Conservation (phyloP, 768 basidiomycete genomes). For the Suillus brevipes region DNA sequence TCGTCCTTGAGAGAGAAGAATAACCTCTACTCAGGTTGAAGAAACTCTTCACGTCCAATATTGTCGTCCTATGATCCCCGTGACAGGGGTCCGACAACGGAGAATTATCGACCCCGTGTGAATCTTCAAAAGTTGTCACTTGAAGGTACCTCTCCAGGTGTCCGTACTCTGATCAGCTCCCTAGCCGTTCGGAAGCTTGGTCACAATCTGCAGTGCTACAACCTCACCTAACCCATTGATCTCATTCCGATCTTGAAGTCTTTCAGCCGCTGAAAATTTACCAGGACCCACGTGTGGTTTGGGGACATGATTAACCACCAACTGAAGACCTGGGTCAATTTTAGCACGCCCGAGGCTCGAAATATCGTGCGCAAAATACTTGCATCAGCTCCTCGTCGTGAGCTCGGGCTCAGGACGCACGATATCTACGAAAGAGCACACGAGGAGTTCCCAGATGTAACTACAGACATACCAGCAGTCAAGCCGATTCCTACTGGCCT, state of each 20-base stretch:
- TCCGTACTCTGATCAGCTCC: not conserved
- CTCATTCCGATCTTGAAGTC: not conserved
- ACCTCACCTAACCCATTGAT: not conserved
- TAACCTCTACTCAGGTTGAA: too few species aligned
- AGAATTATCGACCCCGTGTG: not conserved
- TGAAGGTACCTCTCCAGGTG: not conserved
- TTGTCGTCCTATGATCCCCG: not conserved
- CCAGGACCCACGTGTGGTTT: not conserved
- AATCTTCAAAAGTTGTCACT: not conserved
- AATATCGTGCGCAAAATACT: conserved; percentile 12
- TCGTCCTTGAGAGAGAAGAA: too few species aligned
- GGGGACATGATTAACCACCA: conserved; percentile 1
- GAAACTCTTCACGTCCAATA: too few species aligned
- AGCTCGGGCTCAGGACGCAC: conserved; percentile 14
- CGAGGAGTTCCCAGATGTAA: conserved; percentile 10
- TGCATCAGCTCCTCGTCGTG: conserved; percentile 7
- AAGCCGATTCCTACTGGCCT: not conserved
- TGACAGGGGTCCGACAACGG: not conserved
- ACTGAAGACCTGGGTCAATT: conserved; percentile 8
- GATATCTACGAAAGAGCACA: conserved; percentile 19
- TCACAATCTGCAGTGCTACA: not conserved
- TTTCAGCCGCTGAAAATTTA: not conserved
- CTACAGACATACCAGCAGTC: conserved; percentile 1
- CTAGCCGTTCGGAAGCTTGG: not conserved
- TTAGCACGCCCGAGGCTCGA: conserved; percentile 11